Evolutionary conservation across 805 yeast genomes (phyloP).

Genomic region (Yarrowia alimentaria): DNA sequence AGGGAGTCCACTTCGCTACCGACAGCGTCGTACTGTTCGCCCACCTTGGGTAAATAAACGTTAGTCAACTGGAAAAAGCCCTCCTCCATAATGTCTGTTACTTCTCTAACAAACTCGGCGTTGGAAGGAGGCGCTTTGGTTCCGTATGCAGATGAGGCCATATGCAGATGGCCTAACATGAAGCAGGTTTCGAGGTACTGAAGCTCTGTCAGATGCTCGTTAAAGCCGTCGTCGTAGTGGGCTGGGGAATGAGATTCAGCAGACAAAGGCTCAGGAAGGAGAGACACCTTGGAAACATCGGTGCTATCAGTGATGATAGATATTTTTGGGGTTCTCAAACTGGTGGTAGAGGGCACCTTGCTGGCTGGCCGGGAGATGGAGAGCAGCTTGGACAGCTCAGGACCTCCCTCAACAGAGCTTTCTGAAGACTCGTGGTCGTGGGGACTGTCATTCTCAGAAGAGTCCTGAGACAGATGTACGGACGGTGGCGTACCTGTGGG

Average conservation of each 20-base stretch:
- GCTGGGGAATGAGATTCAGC: neutral
- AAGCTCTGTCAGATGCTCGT: slow-evolving; percentile 20
- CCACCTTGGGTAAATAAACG: slow-evolving; percentile 28
- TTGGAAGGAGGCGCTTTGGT: slow-evolving; percentile 24
- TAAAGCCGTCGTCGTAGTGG: slow-evolving; percentile 23
- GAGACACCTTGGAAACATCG: slow-evolving; percentile 3
- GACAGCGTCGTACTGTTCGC: slow-evolving; percentile 25
- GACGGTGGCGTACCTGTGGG: slow-evolving; percentile 2
- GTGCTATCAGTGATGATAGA: slow-evolving; percentile 5
- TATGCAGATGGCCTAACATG: slow-evolving; percentile 27
- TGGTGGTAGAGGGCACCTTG: slow-evolving; percentile 12
- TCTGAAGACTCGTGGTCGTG: slow-evolving; percentile 21
- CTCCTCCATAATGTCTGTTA: slow-evolving; percentile 29
- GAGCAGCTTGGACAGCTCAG: slow-evolving; percentile 21
- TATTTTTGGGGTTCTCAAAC: slow-evolving; percentile 8
- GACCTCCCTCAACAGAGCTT: slow-evolving; percentile 12
- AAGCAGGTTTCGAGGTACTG: slow-evolving; percentile 27
- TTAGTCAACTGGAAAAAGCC: slow-evolving; percentile 22
- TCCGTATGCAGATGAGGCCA: slow-evolving; percentile 26
- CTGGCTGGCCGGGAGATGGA: slow-evolving; percentile 12
- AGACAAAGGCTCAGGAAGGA: no score
- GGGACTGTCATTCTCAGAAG: slow-evolving; percentile 14
- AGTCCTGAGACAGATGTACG: slow-evolving; percentile 5
- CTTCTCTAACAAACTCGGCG: slow-evolving; percentile 26
- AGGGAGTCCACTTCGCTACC: slow-evolving; percentile 30